Evolutionary conservation across 2,329 filamentous ascomycete species (phyloP).

Genomic region (Pseudocercospora ulei): DNA sequence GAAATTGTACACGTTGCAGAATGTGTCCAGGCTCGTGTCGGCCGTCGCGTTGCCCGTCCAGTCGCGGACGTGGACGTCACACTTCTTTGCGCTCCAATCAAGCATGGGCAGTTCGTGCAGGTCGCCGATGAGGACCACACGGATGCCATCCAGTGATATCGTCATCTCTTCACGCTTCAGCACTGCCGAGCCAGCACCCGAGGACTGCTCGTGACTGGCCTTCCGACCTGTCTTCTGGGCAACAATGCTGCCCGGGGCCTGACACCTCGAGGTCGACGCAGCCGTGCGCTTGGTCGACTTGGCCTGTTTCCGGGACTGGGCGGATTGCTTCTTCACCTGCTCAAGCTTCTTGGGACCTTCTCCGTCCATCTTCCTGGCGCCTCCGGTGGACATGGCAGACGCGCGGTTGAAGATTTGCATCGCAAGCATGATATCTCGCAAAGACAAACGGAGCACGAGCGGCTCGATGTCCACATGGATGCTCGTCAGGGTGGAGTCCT

Average conservation of each 20-base stretch:
- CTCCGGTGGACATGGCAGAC: slow-evolving; percentile 62
- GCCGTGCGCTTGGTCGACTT: slow-evolving; percentile 43
- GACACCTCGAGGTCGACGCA: slow-evolving; percentile 38
- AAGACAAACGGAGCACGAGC: slow-evolving; percentile 75
- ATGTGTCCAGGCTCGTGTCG: slow-evolving; percentile 83
- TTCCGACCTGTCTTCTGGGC: slow-evolving; percentile 45
- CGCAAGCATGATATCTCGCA: slow-evolving; percentile 88
- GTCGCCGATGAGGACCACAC: slow-evolving; percentile 89
- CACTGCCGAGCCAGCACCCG: slow-evolving; percentile 42
- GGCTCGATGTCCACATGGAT: slow-evolving; percentile 86
- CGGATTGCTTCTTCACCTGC: slow-evolving; percentile 39
- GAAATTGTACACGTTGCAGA: slow-evolving; percentile 97
- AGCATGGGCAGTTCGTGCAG: slow-evolving; percentile 90
- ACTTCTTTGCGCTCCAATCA: slow-evolving; percentile 85
- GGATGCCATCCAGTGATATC: slow-evolving; percentile 76
- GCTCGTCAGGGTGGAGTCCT: slow-evolving; percentile 55
- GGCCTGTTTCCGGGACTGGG: slow-evolving; percentile 28
- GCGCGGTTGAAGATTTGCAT: slow-evolving; percentile 87
- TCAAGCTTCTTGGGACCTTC: slow-evolving; percentile 50
- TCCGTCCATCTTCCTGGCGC: slow-evolving; percentile 42
- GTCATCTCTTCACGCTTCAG: slow-evolving; percentile 69
- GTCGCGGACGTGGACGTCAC: slow-evolving; percentile 72
- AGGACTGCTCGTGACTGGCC: slow-evolving; percentile 34
- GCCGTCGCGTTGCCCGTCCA: slow-evolving; percentile 85
- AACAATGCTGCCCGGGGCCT: slow-evolving; percentile 42